A percentile compares a stretch with the other conserved stretches of the same genome.
Evolutionary conservation across 2,329 filamentous ascomycete species (phyloP).

Genomic region (Aureobasidium sp.): DNA sequence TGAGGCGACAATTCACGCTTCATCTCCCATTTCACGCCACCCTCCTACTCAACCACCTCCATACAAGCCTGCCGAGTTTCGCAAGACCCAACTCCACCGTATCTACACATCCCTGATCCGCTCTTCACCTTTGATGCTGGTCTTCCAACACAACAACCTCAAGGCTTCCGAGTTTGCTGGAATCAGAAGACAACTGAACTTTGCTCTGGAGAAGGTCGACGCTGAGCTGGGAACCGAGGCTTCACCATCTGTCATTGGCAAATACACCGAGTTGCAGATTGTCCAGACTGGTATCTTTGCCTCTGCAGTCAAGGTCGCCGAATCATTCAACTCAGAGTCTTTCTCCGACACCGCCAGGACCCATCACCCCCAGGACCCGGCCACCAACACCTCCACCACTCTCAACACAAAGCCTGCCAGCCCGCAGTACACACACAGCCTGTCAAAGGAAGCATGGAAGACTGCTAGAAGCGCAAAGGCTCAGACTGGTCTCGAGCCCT

Average conservation of each 20-base stretch:
- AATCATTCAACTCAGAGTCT: conserved; percentile 54
- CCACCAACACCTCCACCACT: conserved; percentile 26
- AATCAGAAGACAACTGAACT: conserved; percentile 59
- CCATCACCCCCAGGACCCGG: conserved; percentile 22
- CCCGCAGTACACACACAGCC: conserved; percentile 48
- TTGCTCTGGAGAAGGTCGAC: conserved; percentile 56
- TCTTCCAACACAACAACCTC: conserved; percentile 77
- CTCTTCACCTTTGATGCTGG: conserved; percentile 72
- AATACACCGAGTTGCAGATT: conserved; percentile 60
- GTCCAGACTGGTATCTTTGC: conserved; percentile 85
- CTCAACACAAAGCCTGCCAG: conserved; percentile 34
- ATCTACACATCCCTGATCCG: conserved; percentile 83
- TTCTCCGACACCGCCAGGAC: conserved; percentile 15
- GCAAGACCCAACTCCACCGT: conserved; percentile 82
- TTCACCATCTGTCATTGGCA: conserved; percentile 40
- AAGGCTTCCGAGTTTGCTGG: conserved; percentile 66
- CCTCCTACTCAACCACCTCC: conserved; percentile 72
- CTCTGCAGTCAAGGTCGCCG: conserved; percentile 73
- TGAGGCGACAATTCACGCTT: conserved; percentile 37
- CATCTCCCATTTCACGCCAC: conserved; percentile 40
- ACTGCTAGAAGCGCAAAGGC: conserved; percentile 40
- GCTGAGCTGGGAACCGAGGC: conserved; percentile 51
- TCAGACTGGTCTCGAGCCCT: conserved; percentile 57
- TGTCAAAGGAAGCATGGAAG: conserved; percentile 48
- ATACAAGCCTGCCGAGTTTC: conserved; percentile 73